Percentiles rank a stretch among this genome's conserved stretches.
Conservation (phyloP, 2,329 filamentous ascomycete genomes). For the Pyricularia grisea region DNA sequence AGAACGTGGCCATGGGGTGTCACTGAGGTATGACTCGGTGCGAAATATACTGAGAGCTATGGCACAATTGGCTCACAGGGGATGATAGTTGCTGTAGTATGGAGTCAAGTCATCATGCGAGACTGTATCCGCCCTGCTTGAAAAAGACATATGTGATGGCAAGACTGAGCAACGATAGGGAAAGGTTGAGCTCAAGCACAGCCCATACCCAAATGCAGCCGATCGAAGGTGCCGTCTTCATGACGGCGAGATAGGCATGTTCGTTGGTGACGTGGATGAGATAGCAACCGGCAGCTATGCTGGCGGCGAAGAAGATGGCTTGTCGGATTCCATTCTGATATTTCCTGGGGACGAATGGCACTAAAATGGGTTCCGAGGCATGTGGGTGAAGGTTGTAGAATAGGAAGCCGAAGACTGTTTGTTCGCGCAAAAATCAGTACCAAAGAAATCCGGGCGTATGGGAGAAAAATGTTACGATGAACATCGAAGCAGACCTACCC, state of each 20-base stretch:
- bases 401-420: slow-evolving; percentile 42
- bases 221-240: slow-evolving; percentile 85
- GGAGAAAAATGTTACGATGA: background rate
- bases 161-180: slow-evolving; percentile 51
- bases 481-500: slow-evolving; percentile 27
- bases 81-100: background rate
- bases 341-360: slow-evolving; percentile 37
- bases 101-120: slow-evolving; percentile 19
- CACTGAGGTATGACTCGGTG: background rate
- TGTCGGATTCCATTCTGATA: slow-evolving; percentile 43
- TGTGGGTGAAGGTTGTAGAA: slow-evolving; percentile 50
- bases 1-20: background rate
- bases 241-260: slow-evolving; percentile 73
- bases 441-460: no score
- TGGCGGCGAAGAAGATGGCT: slow-evolving; percentile 52
- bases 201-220: slow-evolving; percentile 92
- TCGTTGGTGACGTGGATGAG: slow-evolving; percentile 74
- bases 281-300: slow-evolving; percentile 61
- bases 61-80: no score
- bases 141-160: slow-evolving; percentile 33
- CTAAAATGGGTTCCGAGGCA: slow-evolving; percentile 33
- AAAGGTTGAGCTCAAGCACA: slow-evolving; percentile 73
- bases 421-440: no score
- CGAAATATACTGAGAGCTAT: background rate
- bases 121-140: slow-evolving; percentile 38